Evolutionary conservation across 1,284 basidiomycete species (phyloP).

Genomic region (Hortiboletus rubellus): DNA sequence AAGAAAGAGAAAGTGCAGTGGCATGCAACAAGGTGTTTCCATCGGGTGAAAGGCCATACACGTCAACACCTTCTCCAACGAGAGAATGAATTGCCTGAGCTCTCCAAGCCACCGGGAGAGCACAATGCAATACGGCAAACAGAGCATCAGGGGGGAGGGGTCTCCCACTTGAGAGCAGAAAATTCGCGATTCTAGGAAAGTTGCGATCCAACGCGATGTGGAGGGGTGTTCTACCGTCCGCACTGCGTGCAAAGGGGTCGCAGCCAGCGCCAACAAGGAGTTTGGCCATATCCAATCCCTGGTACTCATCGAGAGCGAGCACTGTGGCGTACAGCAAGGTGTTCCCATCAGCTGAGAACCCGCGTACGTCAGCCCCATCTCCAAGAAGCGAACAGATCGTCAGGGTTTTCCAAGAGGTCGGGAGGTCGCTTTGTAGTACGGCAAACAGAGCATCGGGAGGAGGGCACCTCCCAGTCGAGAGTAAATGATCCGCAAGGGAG

Average conservation of each 20-base stretch:
- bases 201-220: neutral
- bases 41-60: neutral
- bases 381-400: neutral
- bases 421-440: neutral
- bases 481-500: neutral
- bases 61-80: neutral
- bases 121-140: neutral
- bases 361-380: neutral
- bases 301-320: neutral
- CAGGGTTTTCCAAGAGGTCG: neutral
- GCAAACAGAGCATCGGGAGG: neutral
- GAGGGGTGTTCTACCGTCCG: neutral
- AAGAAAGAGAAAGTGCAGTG: neutral
- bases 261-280: neutral
- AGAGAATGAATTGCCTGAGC: neutral
- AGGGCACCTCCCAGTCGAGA: neutral
- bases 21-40: neutral
- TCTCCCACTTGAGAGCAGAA: neutral
- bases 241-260: neutral
- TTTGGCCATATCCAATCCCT: neutral
- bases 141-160: neutral
- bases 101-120: neutral
- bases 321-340: neutral
- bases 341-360: neutral
- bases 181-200: neutral